phyloP scores from a whole-genome alignment of 495 filamentous ascomycete species.

The Penicillium maclennaniae region DNA sequence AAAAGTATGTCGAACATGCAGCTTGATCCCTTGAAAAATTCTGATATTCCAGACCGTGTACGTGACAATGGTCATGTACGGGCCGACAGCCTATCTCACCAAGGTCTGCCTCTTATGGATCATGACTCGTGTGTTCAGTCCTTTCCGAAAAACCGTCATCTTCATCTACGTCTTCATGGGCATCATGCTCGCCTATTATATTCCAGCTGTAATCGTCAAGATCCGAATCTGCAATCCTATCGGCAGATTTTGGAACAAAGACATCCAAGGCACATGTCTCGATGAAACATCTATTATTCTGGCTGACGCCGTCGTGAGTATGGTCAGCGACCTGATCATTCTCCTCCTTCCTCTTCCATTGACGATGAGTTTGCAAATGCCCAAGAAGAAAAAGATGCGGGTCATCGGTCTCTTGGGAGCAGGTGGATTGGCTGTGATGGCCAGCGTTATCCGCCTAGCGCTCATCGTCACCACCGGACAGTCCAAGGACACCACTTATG shows the following conservation, averaged over 20 bases:
- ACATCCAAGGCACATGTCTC: conserved; percentile 25
- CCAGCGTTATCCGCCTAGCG: conserved; percentile 33
- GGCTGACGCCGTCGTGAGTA: conserved; percentile 37
- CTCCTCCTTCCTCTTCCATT: conserved; percentile 28
- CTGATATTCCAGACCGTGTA: conserved; percentile 22
- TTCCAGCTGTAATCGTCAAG: conserved; percentile 36
- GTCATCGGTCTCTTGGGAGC: conserved; percentile 34
- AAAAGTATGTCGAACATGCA: conserved; percentile 12
- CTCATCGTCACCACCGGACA: conserved; percentile 32
- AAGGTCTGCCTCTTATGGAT: conserved; percentile 41
- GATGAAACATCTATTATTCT: conserved; percentile 34
- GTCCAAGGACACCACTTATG: conserved; percentile 29
- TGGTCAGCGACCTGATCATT: conserved; percentile 35
- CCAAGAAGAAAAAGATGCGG: conserved; percentile 29
- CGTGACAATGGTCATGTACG: conserved; percentile 37
- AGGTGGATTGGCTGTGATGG: conserved; percentile 36
- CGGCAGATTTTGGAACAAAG: conserved; percentile 26
- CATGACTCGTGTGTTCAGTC: conserved; percentile 37
- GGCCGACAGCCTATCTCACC: conserved; percentile 37
- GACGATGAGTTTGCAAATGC: conserved; percentile 31
- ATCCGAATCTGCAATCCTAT: conserved; percentile 39
- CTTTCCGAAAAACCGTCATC: conserved; percentile 30
- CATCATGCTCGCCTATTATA: conserved; percentile 39
- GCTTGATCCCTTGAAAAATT: not conserved
- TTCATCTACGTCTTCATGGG: conserved; percentile 35